These are phyloP conservation scores for Carpinus fangiana DNA, from an alignment of 306 rosid genomes.

Conservation along the genomic window DNA sequence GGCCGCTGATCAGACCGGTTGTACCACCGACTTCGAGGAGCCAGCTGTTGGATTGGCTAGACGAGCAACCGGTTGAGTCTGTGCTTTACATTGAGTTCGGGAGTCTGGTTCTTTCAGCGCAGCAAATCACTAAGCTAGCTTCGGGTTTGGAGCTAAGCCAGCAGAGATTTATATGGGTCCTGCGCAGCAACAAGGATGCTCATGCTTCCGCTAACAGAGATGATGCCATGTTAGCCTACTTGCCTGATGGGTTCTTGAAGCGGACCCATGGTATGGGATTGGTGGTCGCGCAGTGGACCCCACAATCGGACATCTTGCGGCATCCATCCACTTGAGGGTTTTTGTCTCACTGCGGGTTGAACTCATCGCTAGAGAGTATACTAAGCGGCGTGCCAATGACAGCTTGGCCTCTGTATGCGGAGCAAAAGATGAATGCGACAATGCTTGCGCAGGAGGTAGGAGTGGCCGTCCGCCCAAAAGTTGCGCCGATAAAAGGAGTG, in stretches of 20 bases:
- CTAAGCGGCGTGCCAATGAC: background rate
- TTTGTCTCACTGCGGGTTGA: slow-evolving; percentile 7
- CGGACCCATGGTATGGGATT: background rate
- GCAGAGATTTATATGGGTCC: slow-evolving; percentile 59
- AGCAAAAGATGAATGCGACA: background rate
- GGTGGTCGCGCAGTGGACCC: background rate
- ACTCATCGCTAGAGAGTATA: background rate
- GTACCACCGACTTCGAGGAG: background rate
- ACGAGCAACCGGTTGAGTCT: slow-evolving; percentile 46
- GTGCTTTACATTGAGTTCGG: slow-evolving; percentile 65
- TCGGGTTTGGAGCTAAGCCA: slow-evolving; percentile 61
- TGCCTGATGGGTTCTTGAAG: slow-evolving; percentile 1
- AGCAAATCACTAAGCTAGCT: slow-evolving; percentile 57
- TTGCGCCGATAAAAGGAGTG: too few species aligned
- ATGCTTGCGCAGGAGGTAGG: too few species aligned
- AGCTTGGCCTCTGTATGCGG: background rate
- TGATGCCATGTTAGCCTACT: background rate
- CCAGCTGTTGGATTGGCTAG: slow-evolving; percentile 43
- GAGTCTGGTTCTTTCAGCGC: slow-evolving; percentile 44
- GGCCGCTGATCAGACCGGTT: slow-evolving; percentile 43
- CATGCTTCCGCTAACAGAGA: background rate
- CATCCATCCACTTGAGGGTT: background rate
- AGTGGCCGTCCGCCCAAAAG: too few species aligned
- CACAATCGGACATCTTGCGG: background rate
- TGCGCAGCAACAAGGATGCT: too few species aligned